phyloP scores from a whole-genome alignment of 805 yeast genomes.

The Lipomyces mesembrius region DNA sequence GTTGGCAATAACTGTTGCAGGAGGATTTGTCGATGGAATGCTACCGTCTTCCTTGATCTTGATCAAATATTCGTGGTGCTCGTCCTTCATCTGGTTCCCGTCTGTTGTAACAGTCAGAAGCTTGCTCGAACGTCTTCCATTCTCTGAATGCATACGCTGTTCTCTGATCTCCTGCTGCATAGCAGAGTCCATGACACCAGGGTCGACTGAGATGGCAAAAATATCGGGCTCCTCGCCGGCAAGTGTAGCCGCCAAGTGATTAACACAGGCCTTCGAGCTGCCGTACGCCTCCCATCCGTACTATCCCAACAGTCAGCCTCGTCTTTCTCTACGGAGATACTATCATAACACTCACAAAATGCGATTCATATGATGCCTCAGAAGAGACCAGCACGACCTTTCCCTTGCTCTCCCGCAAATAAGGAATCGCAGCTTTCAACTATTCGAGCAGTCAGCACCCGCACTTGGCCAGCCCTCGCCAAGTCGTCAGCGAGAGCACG shows the following conservation, averaged over 20 bases:
- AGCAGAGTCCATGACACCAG: constrained; percentile 90
- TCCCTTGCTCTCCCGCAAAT: constrained; percentile 61
- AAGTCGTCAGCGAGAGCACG: not conserved
- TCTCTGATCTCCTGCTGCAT: constrained; percentile 87
- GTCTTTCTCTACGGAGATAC: not conserved
- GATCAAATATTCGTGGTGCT: constrained; percentile 29
- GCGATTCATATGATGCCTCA: constrained; percentile 59
- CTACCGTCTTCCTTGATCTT: constrained; percentile 52
- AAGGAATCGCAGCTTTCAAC: constrained; percentile 56
- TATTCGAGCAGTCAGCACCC: not conserved
- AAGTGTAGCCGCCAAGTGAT: constrained; percentile 70
- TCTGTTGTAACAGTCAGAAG: constrained; percentile 14
- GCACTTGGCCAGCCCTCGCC: not conserved
- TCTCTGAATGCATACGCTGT: constrained; percentile 42
- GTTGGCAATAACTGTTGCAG: constrained; percentile 71
- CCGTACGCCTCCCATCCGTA: constrained; percentile 93
- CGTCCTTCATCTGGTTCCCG: constrained; percentile 28
- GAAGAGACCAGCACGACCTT: constrained; percentile 78
- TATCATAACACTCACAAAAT: constrained; percentile 21
- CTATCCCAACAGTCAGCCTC: constrained; percentile 37
- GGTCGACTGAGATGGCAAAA: constrained; percentile 74
- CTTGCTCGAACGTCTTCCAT: not conserved
- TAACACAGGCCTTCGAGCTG: constrained; percentile 86
- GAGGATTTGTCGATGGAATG: constrained; percentile 69
- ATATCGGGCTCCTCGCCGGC: constrained; percentile 69